phyloP scores from a whole-genome alignment of 208 protist species.

The Leishmania major region DNA sequence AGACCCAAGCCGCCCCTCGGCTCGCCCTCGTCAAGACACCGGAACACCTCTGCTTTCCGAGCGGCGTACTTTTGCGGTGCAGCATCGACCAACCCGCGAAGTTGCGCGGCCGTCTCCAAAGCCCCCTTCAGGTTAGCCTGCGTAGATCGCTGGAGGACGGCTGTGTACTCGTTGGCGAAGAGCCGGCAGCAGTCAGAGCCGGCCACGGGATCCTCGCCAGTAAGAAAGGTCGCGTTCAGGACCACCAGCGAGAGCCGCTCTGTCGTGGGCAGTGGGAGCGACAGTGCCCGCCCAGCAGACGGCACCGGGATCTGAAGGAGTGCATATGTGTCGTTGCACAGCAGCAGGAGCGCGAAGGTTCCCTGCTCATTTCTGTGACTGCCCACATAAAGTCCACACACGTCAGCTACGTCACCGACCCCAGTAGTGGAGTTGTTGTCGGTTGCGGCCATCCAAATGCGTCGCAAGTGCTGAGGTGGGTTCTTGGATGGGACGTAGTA shows the following conservation, averaged over 20 bases:
- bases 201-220: constrained; percentile 42
- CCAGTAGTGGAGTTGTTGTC: constrained; percentile 10
- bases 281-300: constrained; percentile 38
- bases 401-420: constrained; percentile 47
- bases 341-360: constrained; percentile 42
- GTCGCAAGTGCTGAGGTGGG: constrained; percentile 27
- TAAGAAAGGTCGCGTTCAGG: constrained; percentile 66
- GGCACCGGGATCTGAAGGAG: constrained; percentile 67
- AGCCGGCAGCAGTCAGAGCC: constrained; percentile 70
- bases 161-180: constrained; percentile 80
- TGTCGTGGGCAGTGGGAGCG: constrained; percentile 35
- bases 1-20: neutral
- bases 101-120: neutral
- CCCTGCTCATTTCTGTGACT: constrained; percentile 32
- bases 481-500: constrained; percentile 43
- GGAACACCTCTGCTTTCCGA: constrained; percentile 34
- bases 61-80: constrained; percentile 23
- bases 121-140: constrained; percentile 17
- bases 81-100: constrained; percentile 12
- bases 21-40: constrained; percentile 20
- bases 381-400: constrained; percentile 61
- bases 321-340: constrained; percentile 45
- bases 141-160: constrained; percentile 19
- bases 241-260: constrained; percentile 44
- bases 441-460: constrained; percentile 11